Percentiles rank a stretch among this genome's conserved stretches.
phyloP scores from a whole-genome alignment of 371 early-diverging fungal genomes.

The Gilbertella persicaria region DNA sequence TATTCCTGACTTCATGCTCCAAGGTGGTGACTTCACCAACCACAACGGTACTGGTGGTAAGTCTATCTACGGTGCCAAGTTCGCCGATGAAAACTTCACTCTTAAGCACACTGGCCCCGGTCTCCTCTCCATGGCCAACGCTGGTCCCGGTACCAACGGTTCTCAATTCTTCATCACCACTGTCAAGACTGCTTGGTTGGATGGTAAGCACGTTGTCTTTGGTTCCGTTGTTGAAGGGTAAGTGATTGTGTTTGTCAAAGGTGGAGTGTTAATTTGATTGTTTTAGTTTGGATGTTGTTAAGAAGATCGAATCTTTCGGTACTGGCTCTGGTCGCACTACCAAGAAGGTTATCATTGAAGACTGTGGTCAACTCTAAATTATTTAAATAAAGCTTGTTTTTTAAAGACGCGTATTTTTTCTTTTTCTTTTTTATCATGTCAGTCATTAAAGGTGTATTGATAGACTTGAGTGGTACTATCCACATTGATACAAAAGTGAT shows the following conservation, averaged over 20 bases:
- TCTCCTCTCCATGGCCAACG: conserved; percentile 95
- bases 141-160: conserved; percentile 96
- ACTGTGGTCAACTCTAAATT: conserved; percentile 70
- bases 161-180: conserved; percentile 99
- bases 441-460: conserved; percentile 59
- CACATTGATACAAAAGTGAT: conserved; percentile 75
- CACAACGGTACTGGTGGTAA: conserved; percentile 97
- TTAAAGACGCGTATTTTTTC: not conserved
- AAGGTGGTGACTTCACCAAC: conserved; percentile 98
- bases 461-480: conserved; percentile 82
- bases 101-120: conserved; percentile 93
- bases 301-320: conserved; percentile 72
- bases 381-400: not conserved
- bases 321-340: conserved; percentile 59
- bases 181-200: conserved; percentile 86
- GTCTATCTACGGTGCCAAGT: conserved; percentile 95
- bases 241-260: conserved; percentile 15
- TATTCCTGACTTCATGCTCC: conserved; percentile 97
- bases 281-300: conserved; percentile 70
- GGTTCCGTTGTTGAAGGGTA: conserved; percentile 86
- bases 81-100: conserved; percentile 97
- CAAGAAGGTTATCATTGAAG: conserved; percentile 57
- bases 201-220: conserved; percentile 99
- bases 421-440: conserved; percentile 15
- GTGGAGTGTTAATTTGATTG: not conserved